These are phyloP conservation scores for Cephalotrichum gorgonifer DNA, from an alignment of 2,329 filamentous ascomycete genomes.

Conservation along the genomic window DNA sequence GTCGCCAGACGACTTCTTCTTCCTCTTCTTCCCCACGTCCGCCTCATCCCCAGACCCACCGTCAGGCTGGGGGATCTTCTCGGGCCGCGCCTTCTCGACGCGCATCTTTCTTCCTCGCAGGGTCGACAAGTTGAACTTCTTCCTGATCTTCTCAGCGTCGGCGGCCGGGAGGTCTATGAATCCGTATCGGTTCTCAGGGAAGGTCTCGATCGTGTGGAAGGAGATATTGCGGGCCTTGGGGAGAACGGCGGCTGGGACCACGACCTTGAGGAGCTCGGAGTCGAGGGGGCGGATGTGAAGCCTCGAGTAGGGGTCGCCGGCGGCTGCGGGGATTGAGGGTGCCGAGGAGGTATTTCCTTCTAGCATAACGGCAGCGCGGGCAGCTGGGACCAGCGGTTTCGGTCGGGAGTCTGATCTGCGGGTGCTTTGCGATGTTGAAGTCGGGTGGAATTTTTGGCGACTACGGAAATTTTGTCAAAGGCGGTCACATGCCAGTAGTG, in stretches of 20 bases:
- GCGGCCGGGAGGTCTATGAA: constrained; percentile 72
- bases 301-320: neutral
- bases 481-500: neutral
- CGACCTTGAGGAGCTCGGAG: constrained; percentile 58
- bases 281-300: constrained; percentile 87
- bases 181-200: constrained; percentile 83
- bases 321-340: neutral
- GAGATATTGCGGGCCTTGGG: constrained; percentile 68
- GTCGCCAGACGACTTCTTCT: constrained; percentile 25
- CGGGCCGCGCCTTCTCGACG: constrained; percentile 68
- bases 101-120: constrained; percentile 78
- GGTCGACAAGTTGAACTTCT: constrained; percentile 79
- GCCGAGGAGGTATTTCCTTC: neutral
- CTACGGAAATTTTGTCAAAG: neutral
- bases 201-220: constrained; percentile 78
- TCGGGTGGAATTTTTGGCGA: neutral
- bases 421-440: neutral
- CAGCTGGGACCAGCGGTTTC: neutral
- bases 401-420: no score
- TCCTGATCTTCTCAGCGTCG: constrained; percentile 84
- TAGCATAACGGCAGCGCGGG: neutral
- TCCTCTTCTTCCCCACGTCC: constrained; percentile 25
- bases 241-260: constrained; percentile 59
- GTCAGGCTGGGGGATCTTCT: constrained; percentile 22
- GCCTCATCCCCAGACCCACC: constrained; percentile 16